A percentile compares a stretch with the other conserved stretches of the same genome.
Evolutionary conservation across 2,329 filamentous ascomycete species (phyloP).

Genomic region (Venturia effusa): DNA sequence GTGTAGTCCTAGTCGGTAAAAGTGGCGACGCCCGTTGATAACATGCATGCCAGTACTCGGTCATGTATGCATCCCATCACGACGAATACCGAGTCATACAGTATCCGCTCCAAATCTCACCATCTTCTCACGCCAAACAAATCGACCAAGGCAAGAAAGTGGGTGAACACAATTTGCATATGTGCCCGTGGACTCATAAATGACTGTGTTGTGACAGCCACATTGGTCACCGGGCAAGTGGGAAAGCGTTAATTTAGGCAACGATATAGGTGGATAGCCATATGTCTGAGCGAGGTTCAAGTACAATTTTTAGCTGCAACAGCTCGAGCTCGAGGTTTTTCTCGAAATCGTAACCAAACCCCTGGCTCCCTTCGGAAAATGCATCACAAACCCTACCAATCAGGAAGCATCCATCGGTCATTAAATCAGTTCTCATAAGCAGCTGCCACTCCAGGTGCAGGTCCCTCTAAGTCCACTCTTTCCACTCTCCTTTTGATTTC

Average conservation of each 20-base stretch:
- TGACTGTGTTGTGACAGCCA: background rate
- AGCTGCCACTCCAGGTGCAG: slow-evolving; percentile 27
- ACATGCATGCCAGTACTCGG: background rate
- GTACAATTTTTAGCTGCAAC: background rate
- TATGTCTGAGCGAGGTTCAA: background rate
- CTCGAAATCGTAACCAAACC: background rate
- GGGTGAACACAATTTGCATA: too few relatives aligned
- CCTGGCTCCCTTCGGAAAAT: background rate
- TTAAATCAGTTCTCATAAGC: slow-evolving; percentile 1
- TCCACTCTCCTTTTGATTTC: slow-evolving; percentile 39
- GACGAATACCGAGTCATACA: background rate
- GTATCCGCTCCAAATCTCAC: background rate
- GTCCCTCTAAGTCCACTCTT: slow-evolving; percentile 41
- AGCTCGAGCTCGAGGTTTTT: background rate
- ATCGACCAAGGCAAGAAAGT: too few relatives aligned
- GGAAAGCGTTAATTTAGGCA: background rate
- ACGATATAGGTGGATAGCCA: background rate
- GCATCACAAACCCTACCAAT: background rate
- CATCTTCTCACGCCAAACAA: background rate
- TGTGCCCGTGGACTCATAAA: too few relatives aligned
- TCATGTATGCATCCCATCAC: background rate
- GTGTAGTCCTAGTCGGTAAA: background rate
- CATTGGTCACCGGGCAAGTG: background rate
- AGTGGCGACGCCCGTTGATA: background rate
- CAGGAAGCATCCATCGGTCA: background rate